Percentiles rank a stretch among this genome's conserved stretches.
Conservation (phyloP, 305 asterid genomes). For the Solanum chacoense region DNA sequence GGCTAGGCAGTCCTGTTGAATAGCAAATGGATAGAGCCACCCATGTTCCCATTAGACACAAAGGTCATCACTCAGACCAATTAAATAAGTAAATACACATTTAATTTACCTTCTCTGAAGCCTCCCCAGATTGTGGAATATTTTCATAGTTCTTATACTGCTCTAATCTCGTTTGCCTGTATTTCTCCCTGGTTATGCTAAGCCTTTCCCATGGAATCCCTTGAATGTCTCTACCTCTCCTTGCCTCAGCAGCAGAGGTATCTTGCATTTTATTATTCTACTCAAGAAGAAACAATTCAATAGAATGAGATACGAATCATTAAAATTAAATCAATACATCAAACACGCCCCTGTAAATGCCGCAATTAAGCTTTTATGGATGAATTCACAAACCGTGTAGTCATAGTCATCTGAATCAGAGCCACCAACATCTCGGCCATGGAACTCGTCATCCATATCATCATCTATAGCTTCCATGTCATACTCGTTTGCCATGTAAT, state of each 20-base stretch:
- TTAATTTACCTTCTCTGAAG: slow-evolving; percentile 49
- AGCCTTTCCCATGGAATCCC: slow-evolving; percentile 56
- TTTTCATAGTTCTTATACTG: slow-evolving; percentile 81
- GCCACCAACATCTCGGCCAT: slow-evolving; percentile 35
- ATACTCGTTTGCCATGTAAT: slow-evolving; percentile 65
- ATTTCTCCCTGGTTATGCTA: slow-evolving; percentile 70
- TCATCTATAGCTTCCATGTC: slow-evolving; percentile 67
- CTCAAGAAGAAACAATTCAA: not conserved
- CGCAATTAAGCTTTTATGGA: not conserved
- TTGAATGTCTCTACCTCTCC: slow-evolving; percentile 57
- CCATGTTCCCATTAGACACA: not conserved
- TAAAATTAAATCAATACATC: not conserved
- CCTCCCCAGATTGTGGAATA: slow-evolving; percentile 66
- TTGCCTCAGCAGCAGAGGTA: slow-evolving; percentile 87
- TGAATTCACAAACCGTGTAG: slow-evolving; percentile 35
- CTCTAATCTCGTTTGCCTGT: slow-evolving; percentile 65
- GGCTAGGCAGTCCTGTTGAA: not conserved
- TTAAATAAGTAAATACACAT: not conserved
- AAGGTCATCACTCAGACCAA: not conserved
- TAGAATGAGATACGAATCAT: not conserved
- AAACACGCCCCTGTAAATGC: not conserved
- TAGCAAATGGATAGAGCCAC: not conserved
- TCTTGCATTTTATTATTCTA: slow-evolving; percentile 41
- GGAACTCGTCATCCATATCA: slow-evolving; percentile 45
- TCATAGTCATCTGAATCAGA: slow-evolving; percentile 80